phyloP scores from a whole-genome alignment of 1,139 yeast species.

The Geotrichum aggregatum region DNA sequence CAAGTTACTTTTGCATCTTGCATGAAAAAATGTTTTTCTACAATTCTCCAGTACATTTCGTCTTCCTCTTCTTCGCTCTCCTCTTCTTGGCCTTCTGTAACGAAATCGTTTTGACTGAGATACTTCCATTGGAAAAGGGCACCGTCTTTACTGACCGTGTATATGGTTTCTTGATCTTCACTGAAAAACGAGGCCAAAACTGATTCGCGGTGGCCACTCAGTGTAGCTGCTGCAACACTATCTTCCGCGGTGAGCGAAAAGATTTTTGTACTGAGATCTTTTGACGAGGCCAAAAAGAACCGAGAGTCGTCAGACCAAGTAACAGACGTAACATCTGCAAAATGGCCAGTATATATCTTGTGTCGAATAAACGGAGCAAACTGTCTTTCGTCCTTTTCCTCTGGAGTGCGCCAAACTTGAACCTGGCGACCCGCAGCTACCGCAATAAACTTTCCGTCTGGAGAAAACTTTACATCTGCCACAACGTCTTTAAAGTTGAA shows the following conservation, averaged over 20 bases:
- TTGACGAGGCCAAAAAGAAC: conserved; percentile 78
- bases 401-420: conserved; percentile 94
- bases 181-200: conserved; percentile 86
- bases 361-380: conserved; percentile 95
- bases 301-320: conserved; percentile 91
- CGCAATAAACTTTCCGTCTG: conserved; percentile 85
- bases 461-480: conserved; percentile 72
- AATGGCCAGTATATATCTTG: conserved; percentile 89
- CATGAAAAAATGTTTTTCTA: conserved; percentile 64
- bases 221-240: conserved; percentile 73
- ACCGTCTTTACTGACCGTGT: conserved; percentile 91
- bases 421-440: conserved; percentile 76
- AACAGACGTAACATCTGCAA: conserved; percentile 69
- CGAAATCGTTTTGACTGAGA: conserved; percentile 49
- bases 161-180: conserved; percentile 77
- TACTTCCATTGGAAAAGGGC: conserved; percentile 93
- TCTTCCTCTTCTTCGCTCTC: conserved; percentile 22
- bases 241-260: conserved; percentile 74
- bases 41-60: conserved; percentile 69
- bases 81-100: conserved; percentile 42
- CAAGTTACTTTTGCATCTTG: conserved; percentile 68
- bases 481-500: conserved; percentile 86
- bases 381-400: conserved; percentile 60
- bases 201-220: conserved; percentile 89
- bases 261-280: conserved; percentile 85